Percentiles rank a stretch among this genome's conserved stretches.
phyloP scores from a whole-genome alignment of 345 rosid species.

The Moricandia moricandioides region DNA sequence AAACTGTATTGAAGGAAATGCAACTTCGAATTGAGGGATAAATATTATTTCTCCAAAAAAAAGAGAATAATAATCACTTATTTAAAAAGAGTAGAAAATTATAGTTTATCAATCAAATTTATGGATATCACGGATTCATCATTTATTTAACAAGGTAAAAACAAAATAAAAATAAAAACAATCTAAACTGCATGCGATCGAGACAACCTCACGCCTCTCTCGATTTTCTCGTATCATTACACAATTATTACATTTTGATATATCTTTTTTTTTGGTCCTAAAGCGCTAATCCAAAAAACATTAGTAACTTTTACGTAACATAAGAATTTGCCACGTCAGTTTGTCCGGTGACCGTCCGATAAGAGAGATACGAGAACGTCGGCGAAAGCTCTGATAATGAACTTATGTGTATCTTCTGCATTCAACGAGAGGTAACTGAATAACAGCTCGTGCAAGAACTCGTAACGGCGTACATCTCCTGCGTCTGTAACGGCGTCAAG shows the following conservation, averaged over 20 bases:
- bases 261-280: too few relatives aligned
- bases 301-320: not conserved
- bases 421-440: slow-evolving; percentile 68
- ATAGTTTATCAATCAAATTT: not conserved
- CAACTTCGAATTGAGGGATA: too few relatives aligned
- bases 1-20: too few relatives aligned
- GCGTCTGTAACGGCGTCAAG: slow-evolving; percentile 64
- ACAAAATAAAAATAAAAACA: slow-evolving; percentile 12
- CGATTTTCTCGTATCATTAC: slow-evolving; percentile 35
- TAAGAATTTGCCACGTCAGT: slow-evolving; percentile 24
- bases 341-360: slow-evolving; percentile 31
- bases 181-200: slow-evolving; percentile 28
- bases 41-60: too few relatives aligned
- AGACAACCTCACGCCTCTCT: slow-evolving; percentile 37
- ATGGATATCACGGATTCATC: too few relatives aligned
- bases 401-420: slow-evolving; percentile 60
- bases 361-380: slow-evolving; percentile 53
- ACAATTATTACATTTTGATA: slow-evolving; percentile 21
- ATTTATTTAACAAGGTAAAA: not conserved
- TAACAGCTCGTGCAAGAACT: slow-evolving; percentile 73
- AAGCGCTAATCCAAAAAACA: too few relatives aligned
- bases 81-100: too few relatives aligned
- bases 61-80: too few relatives aligned
- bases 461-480: slow-evolving; percentile 47
- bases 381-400: slow-evolving; percentile 69